Base-by-base conservation (phyloP, 2,329 filamentous ascomycete genomes). In the Colletotrichum somersetense region DNA sequence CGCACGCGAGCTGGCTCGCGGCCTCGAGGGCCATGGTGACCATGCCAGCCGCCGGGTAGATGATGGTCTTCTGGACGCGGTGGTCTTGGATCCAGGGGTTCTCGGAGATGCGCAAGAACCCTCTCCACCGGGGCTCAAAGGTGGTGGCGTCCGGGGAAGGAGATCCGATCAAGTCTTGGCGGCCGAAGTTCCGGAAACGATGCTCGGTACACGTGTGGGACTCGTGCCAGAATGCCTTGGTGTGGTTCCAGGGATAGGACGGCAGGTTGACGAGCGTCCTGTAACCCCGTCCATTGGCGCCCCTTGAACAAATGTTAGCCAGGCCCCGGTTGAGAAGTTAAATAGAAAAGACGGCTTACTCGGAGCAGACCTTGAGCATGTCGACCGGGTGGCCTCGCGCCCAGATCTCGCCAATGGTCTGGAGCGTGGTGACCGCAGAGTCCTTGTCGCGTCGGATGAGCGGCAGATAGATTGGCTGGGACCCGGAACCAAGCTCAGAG, bases 161-260 rank as follows among this genome's bases (percentile, higher is more conserved):
- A 1, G 83, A 80, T 0, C 88, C 88, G 35, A 89, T 83, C 1
- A 89, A 80, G 70, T 89, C 87, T 55, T 85, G 83, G 14, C 87
- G 81, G 2, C 83, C 81, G 64, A 83, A 83, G 35, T 82, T 78
- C 18, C 85, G 81, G 68, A 85, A 83, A 3, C 86, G 82, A 58
- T 83, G 82, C 14, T 83, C 80, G 18, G 78, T 76, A 26, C 84
- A 85, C 2, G 86, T 75, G 52, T 85, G 83, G 1, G 85, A 85
- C 71, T 89, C 87, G 71, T 87, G 83, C 87, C 88, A 89, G 76
- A 88, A 88, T 1, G 77, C 79, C 35, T 83, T 86, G 35, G 80
- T 77, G 70, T 89, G 87, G 40, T 89, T 87, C 87, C 88, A 89
- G 2, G 85, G 82, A 71, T 89, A 89, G 0, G 82, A 80, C 2